These are phyloP conservation scores for Aspergillus melleus DNA, from an alignment of 2,329 filamentous ascomycete species.

Conservation along the genomic window DNA sequence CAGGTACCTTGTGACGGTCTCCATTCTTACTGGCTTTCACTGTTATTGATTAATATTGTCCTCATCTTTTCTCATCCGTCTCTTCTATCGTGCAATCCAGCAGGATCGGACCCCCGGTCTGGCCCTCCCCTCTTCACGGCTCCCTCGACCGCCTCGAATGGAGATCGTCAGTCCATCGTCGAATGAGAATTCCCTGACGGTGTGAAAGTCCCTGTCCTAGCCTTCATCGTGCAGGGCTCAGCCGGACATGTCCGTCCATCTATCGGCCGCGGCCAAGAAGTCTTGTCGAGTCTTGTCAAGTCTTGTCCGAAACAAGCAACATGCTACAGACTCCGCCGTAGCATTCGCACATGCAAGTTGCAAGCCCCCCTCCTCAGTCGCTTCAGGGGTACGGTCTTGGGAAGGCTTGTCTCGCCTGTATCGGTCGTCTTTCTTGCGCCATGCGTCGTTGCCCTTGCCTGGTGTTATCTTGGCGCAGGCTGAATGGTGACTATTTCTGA, in stretches of 20 bases:
- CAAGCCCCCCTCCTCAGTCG: neutral
- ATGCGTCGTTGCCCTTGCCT: neutral
- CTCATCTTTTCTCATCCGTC: neutral
- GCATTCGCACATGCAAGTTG: constrained; percentile 1
- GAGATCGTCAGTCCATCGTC: constrained; percentile 9
- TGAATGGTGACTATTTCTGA: neutral
- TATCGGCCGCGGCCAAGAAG: neutral
- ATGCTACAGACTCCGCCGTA: constrained; percentile 5
- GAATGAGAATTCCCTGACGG: neutral
- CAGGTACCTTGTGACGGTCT: neutral
- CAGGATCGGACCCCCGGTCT: constrained; percentile 16
- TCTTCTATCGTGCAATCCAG: constrained; percentile 14
- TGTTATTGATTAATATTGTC: neutral
- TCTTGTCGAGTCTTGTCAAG: constrained; percentile 10
- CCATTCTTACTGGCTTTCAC: neutral
- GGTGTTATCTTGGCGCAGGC: constrained; percentile 3
- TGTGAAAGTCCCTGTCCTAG: too few relatives aligned
- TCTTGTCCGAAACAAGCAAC: constrained; percentile 19
- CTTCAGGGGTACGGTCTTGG: neutral
- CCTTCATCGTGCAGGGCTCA: neutral
- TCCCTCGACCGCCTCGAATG: constrained; percentile 1
- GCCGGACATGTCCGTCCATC: constrained; percentile 6
- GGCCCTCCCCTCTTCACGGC: neutral
- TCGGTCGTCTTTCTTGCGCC: neutral
- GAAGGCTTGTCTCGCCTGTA: neutral